Conservation (phyloP, 768 basidiomycete species). For the Boletus insuetus region DNA sequence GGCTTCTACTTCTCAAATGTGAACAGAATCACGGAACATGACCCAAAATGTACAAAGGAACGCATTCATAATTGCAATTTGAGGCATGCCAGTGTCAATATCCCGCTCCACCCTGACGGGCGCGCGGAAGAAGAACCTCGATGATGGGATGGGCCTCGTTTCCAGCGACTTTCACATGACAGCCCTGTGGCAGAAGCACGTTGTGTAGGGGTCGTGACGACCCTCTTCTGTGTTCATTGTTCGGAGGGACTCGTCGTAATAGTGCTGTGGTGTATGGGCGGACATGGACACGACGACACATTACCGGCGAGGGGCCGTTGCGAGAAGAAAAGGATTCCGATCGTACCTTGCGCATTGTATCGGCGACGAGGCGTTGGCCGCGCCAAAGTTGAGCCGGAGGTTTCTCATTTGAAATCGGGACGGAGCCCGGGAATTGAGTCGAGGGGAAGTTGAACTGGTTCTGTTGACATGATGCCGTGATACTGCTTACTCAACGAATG, state of each 20-base stretch:
- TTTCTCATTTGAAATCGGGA: too few relatives aligned
- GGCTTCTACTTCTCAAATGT: constrained; percentile 1
- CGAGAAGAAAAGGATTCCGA: background rate
- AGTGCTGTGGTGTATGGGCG: background rate
- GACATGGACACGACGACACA: background rate
- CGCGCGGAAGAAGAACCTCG: background rate
- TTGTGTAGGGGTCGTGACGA: background rate
- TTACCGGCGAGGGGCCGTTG: background rate
- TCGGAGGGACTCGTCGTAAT: background rate
- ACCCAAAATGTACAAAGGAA: background rate
- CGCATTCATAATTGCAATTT: constrained; percentile 2
- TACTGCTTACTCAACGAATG: too few relatives aligned
- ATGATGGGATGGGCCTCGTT: background rate
- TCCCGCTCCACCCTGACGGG: constrained; percentile 15
- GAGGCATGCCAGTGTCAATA: background rate
- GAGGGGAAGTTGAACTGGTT: too few relatives aligned
- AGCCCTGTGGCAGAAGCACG: constrained; percentile 15
- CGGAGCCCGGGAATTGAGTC: too few relatives aligned
- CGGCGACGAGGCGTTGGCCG: background rate
- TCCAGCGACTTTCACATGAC: constrained; percentile 8
- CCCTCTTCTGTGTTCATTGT: constrained; percentile 3
- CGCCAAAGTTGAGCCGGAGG: background rate
- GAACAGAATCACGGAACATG: constrained; percentile 2
- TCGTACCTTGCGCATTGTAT: too few relatives aligned
- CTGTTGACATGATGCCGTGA: too few relatives aligned